phyloP scores from a whole-genome alignment of 164 flowering plant species.

The Tetracentron sinense region DNA sequence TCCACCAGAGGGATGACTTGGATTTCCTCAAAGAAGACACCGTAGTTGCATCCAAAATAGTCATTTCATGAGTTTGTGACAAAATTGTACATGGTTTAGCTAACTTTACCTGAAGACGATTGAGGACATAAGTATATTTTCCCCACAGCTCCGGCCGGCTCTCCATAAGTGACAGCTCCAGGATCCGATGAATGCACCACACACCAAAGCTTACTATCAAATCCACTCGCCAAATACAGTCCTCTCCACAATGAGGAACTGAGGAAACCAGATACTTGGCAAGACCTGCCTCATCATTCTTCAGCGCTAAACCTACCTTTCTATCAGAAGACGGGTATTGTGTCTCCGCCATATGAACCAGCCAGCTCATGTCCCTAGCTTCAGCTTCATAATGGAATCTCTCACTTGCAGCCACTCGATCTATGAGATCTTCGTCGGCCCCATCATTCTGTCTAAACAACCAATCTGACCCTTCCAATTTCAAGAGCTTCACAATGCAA shows the following conservation, averaged over 20 bases:
- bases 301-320: slow-evolving; percentile 33
- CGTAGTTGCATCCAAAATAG: neutral
- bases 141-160: slow-evolving; percentile 99
- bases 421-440: slow-evolving; percentile 85
- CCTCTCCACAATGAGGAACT: slow-evolving; percentile 82
- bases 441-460: slow-evolving; percentile 83
- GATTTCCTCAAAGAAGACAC: neutral
- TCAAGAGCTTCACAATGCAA: slow-evolving; percentile 69
- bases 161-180: slow-evolving; percentile 93
- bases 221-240: slow-evolving; percentile 73
- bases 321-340: slow-evolving; percentile 32
- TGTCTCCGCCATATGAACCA: slow-evolving; percentile 32
- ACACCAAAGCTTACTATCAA: slow-evolving; percentile 88
- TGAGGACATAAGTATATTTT: slow-evolving; percentile 89
- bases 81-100: neutral
- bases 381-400: slow-evolving; percentile 64
- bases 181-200: slow-evolving; percentile 89
- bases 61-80: neutral
- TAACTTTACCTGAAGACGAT: slow-evolving; percentile 86
- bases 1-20: too few species aligned
- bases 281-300: slow-evolving; percentile 37
- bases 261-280: slow-evolving; percentile 34
- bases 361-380: slow-evolving; percentile 36
- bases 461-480: slow-evolving; percentile 94
- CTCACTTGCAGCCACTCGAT: slow-evolving; percentile 85